Conservation (phyloP, 352 stramenopile species). For the Phytophthora rubi region DNA sequence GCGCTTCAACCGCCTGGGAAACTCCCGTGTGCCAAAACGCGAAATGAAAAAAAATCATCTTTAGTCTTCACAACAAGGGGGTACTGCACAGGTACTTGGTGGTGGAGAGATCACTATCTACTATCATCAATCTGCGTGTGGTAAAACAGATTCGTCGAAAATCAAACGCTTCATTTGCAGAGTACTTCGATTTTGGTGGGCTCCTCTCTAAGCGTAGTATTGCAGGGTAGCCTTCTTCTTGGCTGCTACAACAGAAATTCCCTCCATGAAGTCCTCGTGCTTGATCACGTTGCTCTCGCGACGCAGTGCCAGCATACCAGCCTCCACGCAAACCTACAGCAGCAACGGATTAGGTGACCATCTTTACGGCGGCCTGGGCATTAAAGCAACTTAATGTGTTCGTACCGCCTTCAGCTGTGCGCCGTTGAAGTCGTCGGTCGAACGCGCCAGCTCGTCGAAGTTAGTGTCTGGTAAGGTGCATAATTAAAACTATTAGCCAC, state of each 20-base stretch:
- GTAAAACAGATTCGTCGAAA: neutral
- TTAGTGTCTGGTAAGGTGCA: constrained; percentile 85
- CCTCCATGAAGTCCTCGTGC: constrained; percentile 99
- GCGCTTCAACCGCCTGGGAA: constrained; percentile 20
- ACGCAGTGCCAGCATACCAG: constrained; percentile 97
- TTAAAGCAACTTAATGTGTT: neutral
- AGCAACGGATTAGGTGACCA: constrained; percentile 4
- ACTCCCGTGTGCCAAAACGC: constrained; percentile 14
- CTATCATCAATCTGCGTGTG: neutral
- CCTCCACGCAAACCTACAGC: constrained; percentile 95
- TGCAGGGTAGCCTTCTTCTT: constrained; percentile 99
- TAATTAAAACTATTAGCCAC: neutral
- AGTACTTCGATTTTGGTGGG: constrained; percentile 9
- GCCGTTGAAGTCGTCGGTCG: constrained; percentile 99
- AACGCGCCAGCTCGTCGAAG: constrained; percentile 97
- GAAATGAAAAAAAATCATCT: constrained; percentile 20
- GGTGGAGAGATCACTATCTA: too few relatives aligned
- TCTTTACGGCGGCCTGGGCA: neutral
- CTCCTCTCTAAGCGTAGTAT: constrained; percentile 94
- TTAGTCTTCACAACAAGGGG: neutral
- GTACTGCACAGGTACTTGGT: neutral
- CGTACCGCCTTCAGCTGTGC: constrained; percentile 96
- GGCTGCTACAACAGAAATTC: constrained; percentile 96
- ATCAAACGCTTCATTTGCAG: constrained; percentile 14
- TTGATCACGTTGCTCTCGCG: constrained; percentile 96